These are phyloP conservation scores for Sophora flavescens DNA, from an alignment of 306 rosid genomes.

Conservation along the genomic window DNA sequence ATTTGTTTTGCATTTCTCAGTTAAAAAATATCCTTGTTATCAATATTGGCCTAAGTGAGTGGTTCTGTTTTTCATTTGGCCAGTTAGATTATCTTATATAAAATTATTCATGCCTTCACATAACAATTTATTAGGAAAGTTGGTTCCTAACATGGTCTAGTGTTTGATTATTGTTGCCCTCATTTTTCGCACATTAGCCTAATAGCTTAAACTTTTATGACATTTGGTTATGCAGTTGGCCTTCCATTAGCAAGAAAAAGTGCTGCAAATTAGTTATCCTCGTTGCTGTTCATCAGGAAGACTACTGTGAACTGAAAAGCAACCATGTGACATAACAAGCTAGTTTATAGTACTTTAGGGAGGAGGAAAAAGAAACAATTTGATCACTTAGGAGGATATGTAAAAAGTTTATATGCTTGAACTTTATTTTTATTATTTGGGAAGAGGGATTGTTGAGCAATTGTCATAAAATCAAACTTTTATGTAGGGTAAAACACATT, in stretches of 20 bases:
- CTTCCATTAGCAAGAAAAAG: too few relatives aligned
- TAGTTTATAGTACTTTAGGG: conserved; percentile 42
- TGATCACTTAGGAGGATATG: conserved; percentile 34
- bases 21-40: not conserved
- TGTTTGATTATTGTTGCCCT: not conserved
- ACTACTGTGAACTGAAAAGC: conserved; percentile 40
- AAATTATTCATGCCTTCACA: too few relatives aligned
- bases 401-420: conserved; percentile 59
- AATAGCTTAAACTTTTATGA: not conserved
- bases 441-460: conserved; percentile 44
- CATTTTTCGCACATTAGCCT: not conserved
- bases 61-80: conserved; percentile 45
- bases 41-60: conserved; percentile 35
- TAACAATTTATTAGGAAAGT: too few relatives aligned
- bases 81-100: not conserved
- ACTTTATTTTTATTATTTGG: conserved; percentile 40
- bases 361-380: conserved; percentile 35
- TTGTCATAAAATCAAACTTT: conserved; percentile 60
- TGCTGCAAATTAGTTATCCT: not conserved
- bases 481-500: conserved; percentile 67
- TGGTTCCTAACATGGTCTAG: too few relatives aligned
- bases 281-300: conserved; percentile 22
- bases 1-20: not conserved
- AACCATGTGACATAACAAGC: conserved; percentile 38
- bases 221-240: not conserved